Conservation (phyloP, 208 protist species). For the Lotmaria passim region DNA sequence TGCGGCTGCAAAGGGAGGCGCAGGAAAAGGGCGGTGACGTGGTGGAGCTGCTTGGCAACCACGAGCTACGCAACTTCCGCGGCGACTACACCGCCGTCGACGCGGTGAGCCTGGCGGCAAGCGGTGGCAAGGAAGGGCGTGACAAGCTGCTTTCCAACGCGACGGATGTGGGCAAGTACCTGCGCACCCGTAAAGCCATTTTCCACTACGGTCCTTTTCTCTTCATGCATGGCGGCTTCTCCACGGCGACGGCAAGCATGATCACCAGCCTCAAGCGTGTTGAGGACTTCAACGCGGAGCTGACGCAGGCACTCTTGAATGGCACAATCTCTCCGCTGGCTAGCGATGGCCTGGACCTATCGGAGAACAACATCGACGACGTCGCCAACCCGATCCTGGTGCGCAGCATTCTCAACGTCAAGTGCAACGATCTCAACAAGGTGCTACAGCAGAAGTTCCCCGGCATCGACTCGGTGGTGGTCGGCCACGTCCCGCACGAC, state of each 20-base stretch:
- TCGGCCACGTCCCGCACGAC: constrained; percentile 90
- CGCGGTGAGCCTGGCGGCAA: constrained; percentile 43
- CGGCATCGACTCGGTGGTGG: constrained; percentile 83
- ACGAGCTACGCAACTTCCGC: constrained; percentile 91
- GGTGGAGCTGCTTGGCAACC: constrained; percentile 89
- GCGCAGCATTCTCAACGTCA: constrained; percentile 81
- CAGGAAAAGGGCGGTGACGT: constrained; percentile 75
- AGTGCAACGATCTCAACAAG: constrained; percentile 68
- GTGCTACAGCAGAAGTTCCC: constrained; percentile 79
- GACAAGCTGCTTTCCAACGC: constrained; percentile 69
- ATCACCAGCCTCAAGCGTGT: constrained; percentile 78
- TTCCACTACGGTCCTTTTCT: constrained; percentile 84
- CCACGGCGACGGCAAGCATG: constrained; percentile 68
- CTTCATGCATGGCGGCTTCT: constrained; percentile 93
- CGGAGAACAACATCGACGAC: constrained; percentile 65
- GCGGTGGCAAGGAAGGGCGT: constrained; percentile 67
- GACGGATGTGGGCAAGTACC: constrained; percentile 71
- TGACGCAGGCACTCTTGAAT: constrained; percentile 68
- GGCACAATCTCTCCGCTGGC: constrained; percentile 70
- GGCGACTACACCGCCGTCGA: constrained; percentile 85
- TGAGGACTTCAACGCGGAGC: constrained; percentile 77
- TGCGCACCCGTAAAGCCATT: constrained; percentile 79
- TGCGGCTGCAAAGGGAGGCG: constrained; percentile 77
- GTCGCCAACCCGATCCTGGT: constrained; percentile 89
- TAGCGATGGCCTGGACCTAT: constrained; percentile 58